A percentile compares a stretch with the other conserved stretches of the same genome.
phyloP scores from a whole-genome alignment of 2,329 filamentous ascomycete genomes.

The Fusarium sp. region DNA sequence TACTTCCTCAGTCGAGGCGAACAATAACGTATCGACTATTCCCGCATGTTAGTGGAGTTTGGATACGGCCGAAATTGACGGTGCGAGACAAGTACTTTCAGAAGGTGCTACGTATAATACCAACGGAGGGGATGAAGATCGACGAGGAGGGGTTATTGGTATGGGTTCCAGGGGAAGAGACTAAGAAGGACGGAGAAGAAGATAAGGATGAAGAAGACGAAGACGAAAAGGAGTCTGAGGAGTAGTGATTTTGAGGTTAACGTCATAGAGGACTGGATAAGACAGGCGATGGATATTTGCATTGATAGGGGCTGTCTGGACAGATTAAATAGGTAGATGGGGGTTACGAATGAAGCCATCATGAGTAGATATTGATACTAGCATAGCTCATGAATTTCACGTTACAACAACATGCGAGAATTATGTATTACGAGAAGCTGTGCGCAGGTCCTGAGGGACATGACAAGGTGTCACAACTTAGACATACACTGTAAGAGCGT shows the following conservation, averaged over 20 bases:
- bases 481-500: slow-evolving; percentile 21
- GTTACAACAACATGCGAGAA: not conserved
- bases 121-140: slow-evolving; percentile 78
- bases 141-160: slow-evolving; percentile 74
- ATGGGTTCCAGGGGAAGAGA: slow-evolving; percentile 65
- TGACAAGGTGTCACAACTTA: slow-evolving; percentile 16
- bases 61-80: slow-evolving; percentile 78
- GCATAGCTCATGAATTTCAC: not conserved
- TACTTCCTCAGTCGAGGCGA: slow-evolving; percentile 84
- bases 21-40: slow-evolving; percentile 80
- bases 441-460: slow-evolving; percentile 6
- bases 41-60: slow-evolving; percentile 73
- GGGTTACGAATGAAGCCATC: slow-evolving; percentile 31
- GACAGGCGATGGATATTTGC: slow-evolving; percentile 3
- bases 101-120: slow-evolving; percentile 84
- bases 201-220: not conserved
- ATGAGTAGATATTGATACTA: slow-evolving; percentile 3
- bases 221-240: slow-evolving; percentile 13
- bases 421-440: slow-evolving; percentile 13
- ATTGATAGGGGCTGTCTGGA: slow-evolving; percentile 11
- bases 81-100: slow-evolving; percentile 94
- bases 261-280: slow-evolving; percentile 7
- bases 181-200: slow-evolving; percentile 20
- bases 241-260: slow-evolving; percentile 22
- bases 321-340: slow-evolving; percentile 17